A percentile compares a stretch with the other conserved stretches of the same genome.
These are phyloP conservation scores for Agaricales sp. DNA, from an alignment of 1,284 basidiomycete genomes.

Conservation along the genomic window DNA sequence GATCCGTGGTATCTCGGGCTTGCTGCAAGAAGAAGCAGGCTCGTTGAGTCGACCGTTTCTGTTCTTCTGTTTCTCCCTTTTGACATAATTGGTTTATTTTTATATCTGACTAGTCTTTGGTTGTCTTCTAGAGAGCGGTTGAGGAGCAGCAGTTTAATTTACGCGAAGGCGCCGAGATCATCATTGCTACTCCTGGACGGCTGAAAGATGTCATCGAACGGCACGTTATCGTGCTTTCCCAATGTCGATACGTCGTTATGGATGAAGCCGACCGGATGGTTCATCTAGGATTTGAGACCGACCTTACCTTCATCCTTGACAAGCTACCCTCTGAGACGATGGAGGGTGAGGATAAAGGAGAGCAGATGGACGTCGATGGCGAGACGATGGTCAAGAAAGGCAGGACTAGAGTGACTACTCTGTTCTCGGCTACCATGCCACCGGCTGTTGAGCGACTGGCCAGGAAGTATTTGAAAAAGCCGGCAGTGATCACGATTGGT, in stretches of 20 bases:
- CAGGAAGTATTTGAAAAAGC: constrained; percentile 85
- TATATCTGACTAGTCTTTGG: constrained; percentile 4
- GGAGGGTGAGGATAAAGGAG: constrained; percentile 69
- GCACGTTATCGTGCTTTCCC: constrained; percentile 88
- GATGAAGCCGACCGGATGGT: constrained; percentile 99
- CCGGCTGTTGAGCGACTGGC: constrained; percentile 90
- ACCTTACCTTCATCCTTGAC: constrained; percentile 93
- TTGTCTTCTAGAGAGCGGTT: constrained; percentile 56
- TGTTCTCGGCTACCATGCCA: constrained; percentile 99
- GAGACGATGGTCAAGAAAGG: constrained; percentile 56
- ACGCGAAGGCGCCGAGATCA: constrained; percentile 92
- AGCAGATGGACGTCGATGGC: constrained; percentile 55
- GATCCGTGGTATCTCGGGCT: background rate
- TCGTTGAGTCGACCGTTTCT: no score
- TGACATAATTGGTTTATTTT: constrained; percentile 10
- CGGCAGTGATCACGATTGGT: constrained; percentile 95
- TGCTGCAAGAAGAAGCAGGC: no score
- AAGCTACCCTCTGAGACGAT: constrained; percentile 80
- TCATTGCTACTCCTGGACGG: constrained; percentile 97
- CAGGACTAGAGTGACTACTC: constrained; percentile 77
- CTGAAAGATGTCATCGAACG: constrained; percentile 96
- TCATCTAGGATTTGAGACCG: constrained; percentile 91
- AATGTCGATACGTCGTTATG: constrained; percentile 98
- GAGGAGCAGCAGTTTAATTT: constrained; percentile 97
- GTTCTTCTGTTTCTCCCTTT: background rate